Evolutionary conservation across 2,329 filamentous ascomycete genomes (phyloP), one percentile per base, ranked within the genome.

Genomic region (Ceratocystis destructans): DNA sequence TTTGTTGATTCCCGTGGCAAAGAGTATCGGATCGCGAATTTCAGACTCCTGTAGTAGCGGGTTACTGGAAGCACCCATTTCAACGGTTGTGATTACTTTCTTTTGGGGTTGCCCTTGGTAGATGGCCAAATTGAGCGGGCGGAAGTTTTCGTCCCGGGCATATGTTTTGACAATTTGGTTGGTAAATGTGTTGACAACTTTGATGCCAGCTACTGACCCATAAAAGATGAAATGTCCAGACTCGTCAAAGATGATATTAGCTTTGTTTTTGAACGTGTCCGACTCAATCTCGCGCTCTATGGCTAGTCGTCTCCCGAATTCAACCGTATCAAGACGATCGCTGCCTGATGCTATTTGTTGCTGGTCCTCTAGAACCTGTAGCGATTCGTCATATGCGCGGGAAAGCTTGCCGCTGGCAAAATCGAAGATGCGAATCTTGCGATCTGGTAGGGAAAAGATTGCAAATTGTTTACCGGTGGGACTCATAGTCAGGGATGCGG

Each of bases 31-130:
- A 73, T 99, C 94, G 69, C 92, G 83, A 22, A 86, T 84, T 76
- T 96, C 93, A 1, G 94, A 90, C 78, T 96, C 92, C 73, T 94
- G 89, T 1, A 99, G 82, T 0, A 99, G 82, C 0, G 95, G 94
- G 74, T 99, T 99, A 71, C 84, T 88, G 44, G 90, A 96, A 0
- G 95, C 94, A 1, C 94, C 95, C 94, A 99, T 99, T 70, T 92
- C 92, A 28, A 97, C 88, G 0, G 95, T 99, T 2, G 94, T 89
- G 17, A 97, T 79, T 12, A 88, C 89, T 75, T 97, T 97, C 77
- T 93, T 95, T 74, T 96, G 89, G 0, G 94, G 94, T 70, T 93
- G 89, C 59, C 94, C 95, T 78, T 99, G 95, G 74, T 99, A 99
- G 5, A 99, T 77, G 20, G 88, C 84, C 12, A 99, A 78, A 73